Conservation (phyloP, 192 early-diverging fungal species). For the Coemansia sp. region DNA sequence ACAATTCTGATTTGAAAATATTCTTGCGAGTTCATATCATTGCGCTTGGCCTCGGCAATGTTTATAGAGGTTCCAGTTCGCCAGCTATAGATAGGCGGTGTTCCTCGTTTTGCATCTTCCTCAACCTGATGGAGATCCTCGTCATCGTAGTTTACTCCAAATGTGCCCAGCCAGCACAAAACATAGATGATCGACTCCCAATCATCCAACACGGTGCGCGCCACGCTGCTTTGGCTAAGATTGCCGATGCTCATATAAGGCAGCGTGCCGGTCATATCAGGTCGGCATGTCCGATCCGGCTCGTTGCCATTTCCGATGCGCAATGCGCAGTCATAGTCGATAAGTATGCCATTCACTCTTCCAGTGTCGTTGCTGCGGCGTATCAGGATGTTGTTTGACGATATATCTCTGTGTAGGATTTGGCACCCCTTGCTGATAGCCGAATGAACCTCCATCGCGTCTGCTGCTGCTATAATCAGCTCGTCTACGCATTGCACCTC, state of each 20-base stretch:
- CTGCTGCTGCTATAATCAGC: constrained; percentile 1
- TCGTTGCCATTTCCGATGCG: not conserved
- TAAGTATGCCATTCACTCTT: not conserved
- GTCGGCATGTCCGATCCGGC: not conserved
- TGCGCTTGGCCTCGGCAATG: too few relatives aligned
- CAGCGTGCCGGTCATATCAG: not conserved
- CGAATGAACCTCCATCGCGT: constrained; percentile 2
- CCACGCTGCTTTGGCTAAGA: not conserved
- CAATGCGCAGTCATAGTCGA: constrained; percentile 3
- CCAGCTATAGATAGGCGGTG: too few relatives aligned
- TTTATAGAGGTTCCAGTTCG: too few relatives aligned
- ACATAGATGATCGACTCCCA: constrained; percentile 4
- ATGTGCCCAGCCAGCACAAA: not conserved
- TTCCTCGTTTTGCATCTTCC: too few relatives aligned
- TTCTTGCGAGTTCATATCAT: too few relatives aligned
- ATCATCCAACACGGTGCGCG: not conserved
- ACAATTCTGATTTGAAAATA: too few relatives aligned
- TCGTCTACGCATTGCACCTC: not conserved
- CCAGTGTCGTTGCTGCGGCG: not conserved
- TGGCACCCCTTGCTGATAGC: not conserved
- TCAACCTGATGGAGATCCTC: too few relatives aligned
- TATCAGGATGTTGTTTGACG: not conserved
- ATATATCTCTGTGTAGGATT: not conserved
- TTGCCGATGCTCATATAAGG: constrained; percentile 5
- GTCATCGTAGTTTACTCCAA: not conserved